A percentile compares a stretch with the other conserved stretches of the same genome.
phyloP scores from a whole-genome alignment of 2,329 filamentous ascomycete species.

The Ophiostoma populinum region DNA sequence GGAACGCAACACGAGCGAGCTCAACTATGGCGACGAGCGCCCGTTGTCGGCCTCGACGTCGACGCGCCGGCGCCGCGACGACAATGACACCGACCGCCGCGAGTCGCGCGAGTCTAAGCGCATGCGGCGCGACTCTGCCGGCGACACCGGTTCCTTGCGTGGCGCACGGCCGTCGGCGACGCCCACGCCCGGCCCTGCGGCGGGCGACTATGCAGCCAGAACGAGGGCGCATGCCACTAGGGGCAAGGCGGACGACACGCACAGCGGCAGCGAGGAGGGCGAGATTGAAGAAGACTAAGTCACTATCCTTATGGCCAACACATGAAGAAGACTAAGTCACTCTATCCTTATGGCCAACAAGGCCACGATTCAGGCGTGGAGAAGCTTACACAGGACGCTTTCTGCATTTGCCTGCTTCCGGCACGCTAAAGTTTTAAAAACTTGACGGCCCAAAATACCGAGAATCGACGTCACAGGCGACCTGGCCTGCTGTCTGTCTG shows the following conservation, averaged over 20 bases:
- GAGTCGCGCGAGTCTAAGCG: constrained; percentile 49
- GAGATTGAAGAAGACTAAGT: constrained; percentile 25
- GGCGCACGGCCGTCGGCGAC: not conserved
- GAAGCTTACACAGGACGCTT: no score
- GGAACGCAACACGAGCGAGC: constrained; percentile 61
- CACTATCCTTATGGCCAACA: no score
- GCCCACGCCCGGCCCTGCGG: no score
- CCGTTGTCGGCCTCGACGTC: constrained; percentile 21
- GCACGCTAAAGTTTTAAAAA: no score
- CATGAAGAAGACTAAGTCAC: no score
- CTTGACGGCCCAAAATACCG: no score
- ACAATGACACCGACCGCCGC: constrained; percentile 49
- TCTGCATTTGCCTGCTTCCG: no score
- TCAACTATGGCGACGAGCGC: constrained; percentile 73
- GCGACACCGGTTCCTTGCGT: constrained; percentile 12
- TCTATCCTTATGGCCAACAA: no score
- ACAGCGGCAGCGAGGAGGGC: constrained; percentile 2
- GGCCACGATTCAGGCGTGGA: no score
- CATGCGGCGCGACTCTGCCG: not conserved
- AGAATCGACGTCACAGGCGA: no score
- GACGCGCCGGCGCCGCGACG: constrained; percentile 58
- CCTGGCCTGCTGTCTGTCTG: no score
- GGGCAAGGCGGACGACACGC: constrained; percentile 25
- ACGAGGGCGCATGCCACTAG: no score
- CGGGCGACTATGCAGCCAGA: constrained; percentile 24